Percentiles rank a stretch among this genome's conserved stretches.
phyloP scores from a whole-genome alignment of 176 grass and related monocot species.

The Urochloa ruziziensis region DNA sequence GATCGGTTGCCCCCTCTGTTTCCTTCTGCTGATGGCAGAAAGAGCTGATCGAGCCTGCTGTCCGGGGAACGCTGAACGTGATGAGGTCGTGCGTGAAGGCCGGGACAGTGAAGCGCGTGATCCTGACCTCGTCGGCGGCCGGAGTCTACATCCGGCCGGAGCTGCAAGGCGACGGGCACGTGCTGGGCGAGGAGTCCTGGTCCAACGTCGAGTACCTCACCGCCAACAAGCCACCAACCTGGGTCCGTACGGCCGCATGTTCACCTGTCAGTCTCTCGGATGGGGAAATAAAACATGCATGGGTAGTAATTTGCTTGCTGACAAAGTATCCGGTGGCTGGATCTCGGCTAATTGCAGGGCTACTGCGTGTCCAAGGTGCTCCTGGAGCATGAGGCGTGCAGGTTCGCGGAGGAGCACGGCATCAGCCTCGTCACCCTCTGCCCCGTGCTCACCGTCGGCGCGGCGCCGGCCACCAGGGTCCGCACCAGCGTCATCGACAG shows the following conservation, averaged over 20 bases:
- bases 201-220: slow-evolving; percentile 61
- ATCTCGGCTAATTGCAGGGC: neutral
- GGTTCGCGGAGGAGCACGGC: slow-evolving; percentile 37
- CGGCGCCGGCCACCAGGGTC: slow-evolving; percentile 10
- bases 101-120: slow-evolving; percentile 48
- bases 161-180: slow-evolving; percentile 12
- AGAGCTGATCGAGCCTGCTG: slow-evolving; percentile 40
- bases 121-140: slow-evolving; percentile 60
- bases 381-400: slow-evolving; percentile 26
- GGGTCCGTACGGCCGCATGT: slow-evolving; percentile 31
- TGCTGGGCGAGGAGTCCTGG: slow-evolving; percentile 26
- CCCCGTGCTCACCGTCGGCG: slow-evolving; percentile 20
- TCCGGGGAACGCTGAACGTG: slow-evolving; percentile 55
- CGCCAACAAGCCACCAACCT: slow-evolving; percentile 8
- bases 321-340: no score
- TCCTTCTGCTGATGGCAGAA: neutral
- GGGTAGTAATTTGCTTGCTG: no score
- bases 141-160: slow-evolving; percentile 29
- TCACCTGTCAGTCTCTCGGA: no score
- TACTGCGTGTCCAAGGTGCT: slow-evolving; percentile 48
- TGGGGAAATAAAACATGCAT: no score
- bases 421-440: slow-evolving; percentile 47
- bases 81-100: slow-evolving; percentile 61
- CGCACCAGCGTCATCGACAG: slow-evolving; percentile 26
- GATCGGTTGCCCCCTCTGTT: no score